Conservation (phyloP, 2,329 filamentous ascomycete species). For the Helicocarpus griseus region DNA sequence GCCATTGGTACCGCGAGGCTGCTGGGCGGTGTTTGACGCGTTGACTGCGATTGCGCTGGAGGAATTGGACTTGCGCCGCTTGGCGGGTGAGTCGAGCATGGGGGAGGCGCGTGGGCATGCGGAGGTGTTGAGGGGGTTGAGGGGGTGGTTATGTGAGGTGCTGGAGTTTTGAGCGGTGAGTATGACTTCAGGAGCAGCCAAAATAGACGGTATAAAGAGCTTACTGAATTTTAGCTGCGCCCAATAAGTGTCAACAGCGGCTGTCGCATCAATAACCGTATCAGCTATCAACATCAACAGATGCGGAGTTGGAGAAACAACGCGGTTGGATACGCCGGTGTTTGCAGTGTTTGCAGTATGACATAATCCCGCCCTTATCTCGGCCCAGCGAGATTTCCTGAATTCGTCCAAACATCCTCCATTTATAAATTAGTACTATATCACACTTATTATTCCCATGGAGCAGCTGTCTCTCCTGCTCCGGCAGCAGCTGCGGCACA, state of each 20-base stretch:
- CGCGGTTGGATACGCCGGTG: slow-evolving; percentile 9
- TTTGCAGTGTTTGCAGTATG: slow-evolving; percentile 33
- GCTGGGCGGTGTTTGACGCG: slow-evolving; percentile 30
- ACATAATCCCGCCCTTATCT: slow-evolving; percentile 26
- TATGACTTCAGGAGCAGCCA: neutral
- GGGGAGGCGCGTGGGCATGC: slow-evolving; percentile 6
- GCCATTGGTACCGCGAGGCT: neutral
- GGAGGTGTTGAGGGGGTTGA: slow-evolving; percentile 10
- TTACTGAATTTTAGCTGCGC: neutral
- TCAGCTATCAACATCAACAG: neutral
- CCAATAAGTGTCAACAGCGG: too few relatives aligned
- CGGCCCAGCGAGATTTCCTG: too few relatives aligned
- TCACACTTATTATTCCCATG: slow-evolving; percentile 2
- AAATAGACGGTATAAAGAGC: neutral
- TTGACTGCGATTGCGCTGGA: slow-evolving; percentile 36
- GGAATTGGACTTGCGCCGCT: slow-evolving; percentile 55
- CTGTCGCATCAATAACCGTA: too few relatives aligned
- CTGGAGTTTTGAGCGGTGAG: neutral
- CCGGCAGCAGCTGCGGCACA: neutral
- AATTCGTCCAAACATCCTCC: too few relatives aligned
- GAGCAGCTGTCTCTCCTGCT: slow-evolving; percentile 5
- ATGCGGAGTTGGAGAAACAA: slow-evolving; percentile 9
- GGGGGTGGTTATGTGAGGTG: slow-evolving; percentile 17
- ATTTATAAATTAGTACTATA: neutral
- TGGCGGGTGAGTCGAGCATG: slow-evolving; percentile 52